phyloP scores from a whole-genome alignment of 352 stramenopile genomes.

The Pythium oligandrum region DNA sequence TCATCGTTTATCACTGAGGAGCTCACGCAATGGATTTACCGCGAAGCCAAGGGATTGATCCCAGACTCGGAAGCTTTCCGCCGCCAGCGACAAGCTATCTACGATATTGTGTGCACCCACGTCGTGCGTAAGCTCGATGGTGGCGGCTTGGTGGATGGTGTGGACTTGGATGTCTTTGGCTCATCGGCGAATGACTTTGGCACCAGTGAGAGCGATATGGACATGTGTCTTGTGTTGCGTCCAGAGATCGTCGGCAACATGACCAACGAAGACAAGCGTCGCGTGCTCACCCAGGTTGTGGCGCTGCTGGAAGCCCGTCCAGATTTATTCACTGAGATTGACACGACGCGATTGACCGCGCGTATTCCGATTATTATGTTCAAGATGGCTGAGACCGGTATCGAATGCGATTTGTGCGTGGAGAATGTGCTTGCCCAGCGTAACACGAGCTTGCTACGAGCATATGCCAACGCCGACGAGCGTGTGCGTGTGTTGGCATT shows the following conservation, averaged over 20 bases:
- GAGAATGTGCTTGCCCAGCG: constrained; percentile 96
- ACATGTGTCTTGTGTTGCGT: constrained; percentile 88
- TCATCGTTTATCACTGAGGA: constrained; percentile 37
- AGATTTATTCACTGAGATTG: constrained; percentile 62
- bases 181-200: constrained; percentile 98
- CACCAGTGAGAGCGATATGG: constrained; percentile 87
- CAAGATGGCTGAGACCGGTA: constrained; percentile 65
- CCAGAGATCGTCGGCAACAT: constrained; percentile 14
- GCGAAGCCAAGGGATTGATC: constrained; percentile 50
- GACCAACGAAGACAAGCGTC: constrained; percentile 62
- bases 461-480: constrained; percentile 85
- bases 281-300: constrained; percentile 58
- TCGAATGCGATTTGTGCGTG: constrained; percentile 85
- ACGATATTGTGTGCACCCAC: constrained; percentile 52
- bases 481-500: constrained; percentile 79
- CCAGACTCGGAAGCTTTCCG: constrained; percentile 58
- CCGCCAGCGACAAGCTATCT: constrained; percentile 57
- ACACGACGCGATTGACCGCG: constrained; percentile 87
- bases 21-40: constrained; percentile 47
- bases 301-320: constrained; percentile 43
- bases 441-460: constrained; percentile 94
- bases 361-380: constrained; percentile 99
- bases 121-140: constrained; percentile 47
- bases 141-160: constrained; percentile 21
- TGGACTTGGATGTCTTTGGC: constrained; percentile 90